Conservation (phyloP, 805 yeast species). For the Candida caryicola region DNA sequence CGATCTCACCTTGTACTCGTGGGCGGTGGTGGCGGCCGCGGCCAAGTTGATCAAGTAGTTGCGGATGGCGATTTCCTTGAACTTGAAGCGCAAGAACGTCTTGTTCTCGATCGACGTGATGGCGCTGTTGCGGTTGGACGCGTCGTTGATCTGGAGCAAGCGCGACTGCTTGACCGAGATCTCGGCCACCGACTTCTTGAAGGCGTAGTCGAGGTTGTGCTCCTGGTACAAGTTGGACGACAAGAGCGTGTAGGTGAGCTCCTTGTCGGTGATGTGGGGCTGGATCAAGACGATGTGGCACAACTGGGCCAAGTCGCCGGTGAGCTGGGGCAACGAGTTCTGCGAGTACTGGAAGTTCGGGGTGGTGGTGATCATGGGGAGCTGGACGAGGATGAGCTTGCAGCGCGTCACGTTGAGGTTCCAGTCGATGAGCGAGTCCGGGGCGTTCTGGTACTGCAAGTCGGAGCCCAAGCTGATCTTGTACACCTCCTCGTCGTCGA, state of each 20-base stretch:
- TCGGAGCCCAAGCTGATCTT: constrained; percentile 42
- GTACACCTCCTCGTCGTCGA: constrained; percentile 27
- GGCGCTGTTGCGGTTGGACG: constrained; percentile 19
- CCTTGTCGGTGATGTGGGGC: constrained; percentile 42
- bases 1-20: constrained; percentile 44
- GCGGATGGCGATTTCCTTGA: constrained; percentile 45
- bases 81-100: constrained; percentile 32
- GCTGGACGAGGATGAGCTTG: constrained; percentile 38
- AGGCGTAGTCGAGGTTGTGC: constrained; percentile 43
- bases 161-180: constrained; percentile 48
- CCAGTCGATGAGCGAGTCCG: constrained; percentile 50
- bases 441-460: constrained; percentile 35
- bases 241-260: constrained; percentile 38
- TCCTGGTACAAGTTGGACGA: constrained; percentile 47
- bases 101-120: constrained; percentile 30
- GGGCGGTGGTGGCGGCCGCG: constrained; percentile 54
- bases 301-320: constrained; percentile 40
- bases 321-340: constrained; percentile 35
- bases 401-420: constrained; percentile 50
- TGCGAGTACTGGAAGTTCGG: constrained; percentile 35
- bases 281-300: constrained; percentile 40
- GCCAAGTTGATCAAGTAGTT: constrained; percentile 52
- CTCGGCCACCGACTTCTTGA: constrained; percentile 48
- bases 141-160: constrained; percentile 35
- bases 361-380: constrained; percentile 37